Percentiles rank a stretch among this genome's conserved stretches.
These are phyloP conservation scores for Pichia sp. DNA, from an alignment of 1,139 yeast species.

Conservation along the genomic window DNA sequence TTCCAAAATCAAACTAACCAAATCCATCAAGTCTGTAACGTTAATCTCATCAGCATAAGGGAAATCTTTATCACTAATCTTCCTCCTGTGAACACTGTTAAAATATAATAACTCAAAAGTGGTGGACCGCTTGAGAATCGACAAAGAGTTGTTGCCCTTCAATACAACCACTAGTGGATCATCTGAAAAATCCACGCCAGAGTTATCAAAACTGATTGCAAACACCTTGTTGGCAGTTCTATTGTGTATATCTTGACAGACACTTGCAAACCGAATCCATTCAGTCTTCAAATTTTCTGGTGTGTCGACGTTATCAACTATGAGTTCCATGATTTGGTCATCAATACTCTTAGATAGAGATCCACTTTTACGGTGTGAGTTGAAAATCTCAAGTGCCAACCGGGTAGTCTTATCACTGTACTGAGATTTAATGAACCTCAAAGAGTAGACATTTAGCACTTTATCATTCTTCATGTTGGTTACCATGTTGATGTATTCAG, in stretches of 20 bases:
- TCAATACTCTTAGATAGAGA: constrained; percentile 19
- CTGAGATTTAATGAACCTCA: constrained; percentile 41
- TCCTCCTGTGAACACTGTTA: constrained; percentile 15
- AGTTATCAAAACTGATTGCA: constrained; percentile 37
- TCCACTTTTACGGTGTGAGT: constrained; percentile 24
- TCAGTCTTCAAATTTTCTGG: constrained; percentile 29
- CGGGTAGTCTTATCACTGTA: constrained; percentile 37
- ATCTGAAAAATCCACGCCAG: constrained; percentile 13
- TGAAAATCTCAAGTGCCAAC: constrained; percentile 30
- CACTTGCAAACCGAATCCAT: constrained; percentile 59
- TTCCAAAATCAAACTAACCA: constrained; percentile 13
- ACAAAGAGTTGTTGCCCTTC: constrained; percentile 24
- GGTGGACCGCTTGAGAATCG: constrained; percentile 30
- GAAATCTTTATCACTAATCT: neutral
- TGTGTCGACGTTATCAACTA: neutral
- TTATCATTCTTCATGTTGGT: constrained; percentile 12
- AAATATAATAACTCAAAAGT: constrained; percentile 28
- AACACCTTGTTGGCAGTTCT: constrained; percentile 46
- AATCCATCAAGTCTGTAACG: constrained; percentile 10
- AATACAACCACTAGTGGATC: constrained; percentile 29
- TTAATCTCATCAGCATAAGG: constrained; percentile 9
- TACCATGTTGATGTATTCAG: constrained; percentile 15
- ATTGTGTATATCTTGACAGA: constrained; percentile 64
- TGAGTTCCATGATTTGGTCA: neutral
- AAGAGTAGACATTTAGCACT: constrained; percentile 36